A percentile compares a stretch with the other conserved stretches of the same genome.
phyloP scores from a whole-genome alignment of 306 rosid species.

The Citrullus colocynthis region DNA sequence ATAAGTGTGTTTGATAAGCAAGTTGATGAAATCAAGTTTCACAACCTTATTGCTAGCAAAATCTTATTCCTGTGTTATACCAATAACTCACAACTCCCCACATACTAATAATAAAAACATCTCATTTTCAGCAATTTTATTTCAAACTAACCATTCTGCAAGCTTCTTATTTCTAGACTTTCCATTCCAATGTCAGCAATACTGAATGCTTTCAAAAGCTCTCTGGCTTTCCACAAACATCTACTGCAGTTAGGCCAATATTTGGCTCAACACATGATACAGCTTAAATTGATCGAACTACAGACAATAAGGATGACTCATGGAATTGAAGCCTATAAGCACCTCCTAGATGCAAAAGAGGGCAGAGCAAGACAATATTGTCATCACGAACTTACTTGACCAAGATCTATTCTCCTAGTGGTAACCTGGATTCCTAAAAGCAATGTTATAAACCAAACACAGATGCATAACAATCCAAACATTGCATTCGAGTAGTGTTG shows the following conservation, averaged over 20 bases:
- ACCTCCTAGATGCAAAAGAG: background rate
- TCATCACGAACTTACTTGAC: background rate
- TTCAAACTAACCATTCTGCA: background rate
- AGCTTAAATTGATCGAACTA: background rate
- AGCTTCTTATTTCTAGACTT: background rate
- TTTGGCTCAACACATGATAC: background rate
- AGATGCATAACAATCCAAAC: background rate
- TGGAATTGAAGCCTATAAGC: background rate
- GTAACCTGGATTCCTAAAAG: too few relatives aligned
- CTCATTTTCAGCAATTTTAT: background rate
- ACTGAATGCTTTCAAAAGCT: background rate
- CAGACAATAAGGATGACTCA: background rate
- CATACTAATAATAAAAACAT: background rate
- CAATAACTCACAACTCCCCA: background rate
- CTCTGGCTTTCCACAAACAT: background rate
- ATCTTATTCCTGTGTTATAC: background rate
- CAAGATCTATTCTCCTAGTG: background rate
- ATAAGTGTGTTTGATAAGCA: too few relatives aligned
- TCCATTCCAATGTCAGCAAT: background rate
- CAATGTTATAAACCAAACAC: background rate
- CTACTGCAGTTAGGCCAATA: background rate
- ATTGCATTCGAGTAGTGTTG: background rate
- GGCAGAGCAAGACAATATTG: background rate
- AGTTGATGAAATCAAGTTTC: background rate
- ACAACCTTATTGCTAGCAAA: background rate